These are phyloP conservation scores for Aspergillus biplanus DNA, from an alignment of 495 filamentous ascomycete genomes.

Conservation along the genomic window DNA sequence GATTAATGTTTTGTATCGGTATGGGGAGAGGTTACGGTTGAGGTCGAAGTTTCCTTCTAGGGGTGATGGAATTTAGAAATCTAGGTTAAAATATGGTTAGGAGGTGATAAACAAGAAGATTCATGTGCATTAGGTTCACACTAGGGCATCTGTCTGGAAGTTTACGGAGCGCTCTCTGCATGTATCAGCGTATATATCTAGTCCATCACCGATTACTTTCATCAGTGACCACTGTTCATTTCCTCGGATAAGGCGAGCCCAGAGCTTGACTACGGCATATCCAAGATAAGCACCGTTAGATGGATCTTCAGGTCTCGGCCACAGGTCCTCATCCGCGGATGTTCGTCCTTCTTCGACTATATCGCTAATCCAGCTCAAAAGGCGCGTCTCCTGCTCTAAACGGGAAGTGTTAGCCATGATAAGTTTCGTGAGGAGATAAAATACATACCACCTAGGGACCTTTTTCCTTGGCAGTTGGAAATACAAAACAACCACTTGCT, in stretches of 20 bases:
- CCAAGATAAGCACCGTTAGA: constrained; percentile 21
- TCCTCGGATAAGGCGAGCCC: constrained; percentile 27
- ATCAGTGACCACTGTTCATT: constrained; percentile 28
- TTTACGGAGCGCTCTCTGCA: background rate
- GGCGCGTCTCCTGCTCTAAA: constrained; percentile 25
- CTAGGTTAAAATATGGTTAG: no score
- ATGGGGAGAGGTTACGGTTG: background rate
- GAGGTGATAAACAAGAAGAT: no score
- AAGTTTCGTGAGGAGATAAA: no score
- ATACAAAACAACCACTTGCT: constrained; percentile 41
- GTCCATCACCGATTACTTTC: constrained; percentile 21
- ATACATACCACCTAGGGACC: constrained; percentile 24
- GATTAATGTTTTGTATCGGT: background rate
- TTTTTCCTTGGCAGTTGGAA: constrained; percentile 2
- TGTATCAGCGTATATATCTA: constrained; percentile 25
- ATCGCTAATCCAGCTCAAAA: constrained; percentile 25
- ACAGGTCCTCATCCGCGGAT: constrained; percentile 24
- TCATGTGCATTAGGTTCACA: no score
- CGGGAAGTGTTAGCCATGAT: no score
- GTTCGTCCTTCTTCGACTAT: constrained; percentile 30
- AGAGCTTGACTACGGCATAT: constrained; percentile 24
- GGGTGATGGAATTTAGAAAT: no score
- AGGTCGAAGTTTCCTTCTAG: background rate
- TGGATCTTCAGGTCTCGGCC: background rate
- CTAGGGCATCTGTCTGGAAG: background rate